These are phyloP conservation scores for Cladophialophora psammophila DNA, from an alignment of 2,329 filamentous ascomycete genomes.

Conservation along the genomic window DNA sequence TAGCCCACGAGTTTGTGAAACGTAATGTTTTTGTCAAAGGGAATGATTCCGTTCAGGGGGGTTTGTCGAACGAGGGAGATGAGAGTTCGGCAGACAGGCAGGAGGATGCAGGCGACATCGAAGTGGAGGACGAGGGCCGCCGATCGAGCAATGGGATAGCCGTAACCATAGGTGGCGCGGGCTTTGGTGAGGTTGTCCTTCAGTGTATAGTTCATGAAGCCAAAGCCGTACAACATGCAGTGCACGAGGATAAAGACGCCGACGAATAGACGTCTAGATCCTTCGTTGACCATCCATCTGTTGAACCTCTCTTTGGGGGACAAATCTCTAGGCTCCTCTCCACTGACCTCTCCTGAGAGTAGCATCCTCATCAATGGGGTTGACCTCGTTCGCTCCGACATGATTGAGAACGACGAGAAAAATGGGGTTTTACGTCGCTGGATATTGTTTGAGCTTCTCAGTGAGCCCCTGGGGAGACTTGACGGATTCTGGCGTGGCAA, in stretches of 20 bases:
- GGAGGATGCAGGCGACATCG: constrained; percentile 77
- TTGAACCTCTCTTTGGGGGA: constrained; percentile 76
- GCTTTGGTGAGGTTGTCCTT: constrained; percentile 75
- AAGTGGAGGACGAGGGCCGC: constrained; percentile 80
- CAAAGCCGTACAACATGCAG: constrained; percentile 78
- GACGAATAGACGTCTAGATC: constrained; percentile 82
- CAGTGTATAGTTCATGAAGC: constrained; percentile 78
- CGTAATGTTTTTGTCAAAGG: constrained; percentile 65
- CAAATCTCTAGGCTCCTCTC: constrained; percentile 73
- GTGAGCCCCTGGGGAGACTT: constrained; percentile 32
- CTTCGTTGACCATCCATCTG: constrained; percentile 89
- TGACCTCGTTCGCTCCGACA: constrained; percentile 75
- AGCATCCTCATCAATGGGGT: constrained; percentile 82
- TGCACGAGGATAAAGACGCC: constrained; percentile 77
- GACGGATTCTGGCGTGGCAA: neutral
- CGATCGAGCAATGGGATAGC: constrained; percentile 77
- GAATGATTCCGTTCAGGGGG: constrained; percentile 83
- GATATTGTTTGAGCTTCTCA: constrained; percentile 27
- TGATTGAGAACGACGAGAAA: constrained; percentile 27
- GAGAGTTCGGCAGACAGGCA: constrained; percentile 78
- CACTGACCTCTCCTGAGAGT: constrained; percentile 81
- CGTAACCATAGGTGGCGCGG: constrained; percentile 74
- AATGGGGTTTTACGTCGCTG: neutral
- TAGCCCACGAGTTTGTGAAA: constrained; percentile 86
- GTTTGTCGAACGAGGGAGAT: constrained; percentile 82